A percentile compares a stretch with the other conserved stretches of the same genome.
These are phyloP conservation scores for Dictyostelium firmibasis DNA, from an alignment of 78 protist species.

Conservation along the genomic window DNA sequence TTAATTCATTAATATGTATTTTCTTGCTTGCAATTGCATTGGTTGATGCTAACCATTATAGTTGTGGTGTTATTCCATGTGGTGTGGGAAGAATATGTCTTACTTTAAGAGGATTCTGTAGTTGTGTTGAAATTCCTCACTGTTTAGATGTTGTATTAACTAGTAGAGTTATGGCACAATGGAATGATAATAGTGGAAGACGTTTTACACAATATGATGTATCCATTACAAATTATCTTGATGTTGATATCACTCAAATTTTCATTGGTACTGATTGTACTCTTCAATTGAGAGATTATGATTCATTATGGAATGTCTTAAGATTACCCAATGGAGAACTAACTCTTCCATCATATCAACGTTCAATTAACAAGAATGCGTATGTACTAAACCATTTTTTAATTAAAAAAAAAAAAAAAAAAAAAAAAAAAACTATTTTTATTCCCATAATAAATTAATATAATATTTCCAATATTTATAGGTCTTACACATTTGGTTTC, in stretches of 20 bases:
- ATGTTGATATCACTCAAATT: background rate
- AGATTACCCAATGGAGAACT: slow-evolving; percentile 19
- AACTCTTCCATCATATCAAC: background rate
- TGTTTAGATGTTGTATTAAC: slow-evolving; percentile 9
- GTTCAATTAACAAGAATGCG: background rate
- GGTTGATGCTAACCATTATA: background rate
- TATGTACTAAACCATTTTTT: background rate
- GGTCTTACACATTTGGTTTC: background rate
- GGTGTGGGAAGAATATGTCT: slow-evolving; percentile 5
- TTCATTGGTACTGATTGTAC: slow-evolving; percentile 17
- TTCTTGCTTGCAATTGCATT: background rate
- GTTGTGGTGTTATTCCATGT: slow-evolving; percentile 3
- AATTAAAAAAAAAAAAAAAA: too few relatives aligned
- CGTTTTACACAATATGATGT: slow-evolving; percentile 2
- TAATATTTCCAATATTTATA: too few relatives aligned
- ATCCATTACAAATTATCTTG: background rate
- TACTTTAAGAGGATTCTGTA: background rate
- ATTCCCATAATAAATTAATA: too few relatives aligned
- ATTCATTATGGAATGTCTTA: slow-evolving; percentile 2
- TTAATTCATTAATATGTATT: background rate
- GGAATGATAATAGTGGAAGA: background rate
- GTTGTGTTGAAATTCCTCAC: background rate
- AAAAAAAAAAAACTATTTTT: too few relatives aligned
- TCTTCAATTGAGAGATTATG: background rate
- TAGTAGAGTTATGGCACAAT: background rate